phyloP scores from a whole-genome alignment of 495 filamentous ascomycete species.

The Neurospora discreta region DNA sequence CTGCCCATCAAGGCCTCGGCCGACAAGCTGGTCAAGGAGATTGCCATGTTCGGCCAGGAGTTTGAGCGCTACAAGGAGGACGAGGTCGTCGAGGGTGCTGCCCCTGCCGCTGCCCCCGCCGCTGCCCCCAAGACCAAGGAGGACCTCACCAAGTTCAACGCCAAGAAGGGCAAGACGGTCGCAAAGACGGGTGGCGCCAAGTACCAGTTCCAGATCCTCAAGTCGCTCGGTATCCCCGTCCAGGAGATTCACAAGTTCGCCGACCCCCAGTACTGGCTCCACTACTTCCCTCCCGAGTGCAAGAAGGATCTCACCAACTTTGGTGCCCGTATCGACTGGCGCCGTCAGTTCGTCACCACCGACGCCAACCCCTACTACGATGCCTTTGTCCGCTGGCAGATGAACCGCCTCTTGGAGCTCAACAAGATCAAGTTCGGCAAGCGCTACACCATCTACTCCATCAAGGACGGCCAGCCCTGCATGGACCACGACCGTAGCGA shows the following conservation, averaged over 20 bases:
- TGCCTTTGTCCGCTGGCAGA: conserved; percentile 94
- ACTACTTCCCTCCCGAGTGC: conserved; percentile 78
- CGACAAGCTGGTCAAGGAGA: conserved; percentile 83
- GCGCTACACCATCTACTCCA: conserved; percentile 89
- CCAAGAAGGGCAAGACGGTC: conserved; percentile 89
- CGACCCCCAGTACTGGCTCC: conserved; percentile 60
- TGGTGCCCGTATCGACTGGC: conserved; percentile 84
- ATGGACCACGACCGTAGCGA: conserved; percentile 93
- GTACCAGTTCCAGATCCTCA: conserved; percentile 45
- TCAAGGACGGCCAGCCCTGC: conserved; percentile 94
- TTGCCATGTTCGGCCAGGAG: conserved; percentile 76
- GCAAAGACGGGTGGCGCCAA: conserved; percentile 84
- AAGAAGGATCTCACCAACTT: conserved; percentile 72
- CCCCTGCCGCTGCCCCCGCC: conserved; percentile 6
- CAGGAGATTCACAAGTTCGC: conserved; percentile 88
- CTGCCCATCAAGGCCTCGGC: conserved; percentile 98
- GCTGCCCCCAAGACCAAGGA: conserved; percentile 36
- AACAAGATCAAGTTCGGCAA: conserved; percentile 92
- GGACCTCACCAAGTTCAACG: conserved; percentile 81
- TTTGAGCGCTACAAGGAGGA: conserved; percentile 68
- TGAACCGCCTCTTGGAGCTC: conserved; percentile 81
- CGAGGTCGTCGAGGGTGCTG: conserved; percentile 27
- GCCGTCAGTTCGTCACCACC: conserved; percentile 83
- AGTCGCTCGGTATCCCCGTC: conserved; percentile 64
- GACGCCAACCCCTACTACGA: conserved; percentile 98